phyloP scores from a whole-genome alignment of 2,329 filamentous ascomycete genomes.

The Hyphodiscus sp. region DNA sequence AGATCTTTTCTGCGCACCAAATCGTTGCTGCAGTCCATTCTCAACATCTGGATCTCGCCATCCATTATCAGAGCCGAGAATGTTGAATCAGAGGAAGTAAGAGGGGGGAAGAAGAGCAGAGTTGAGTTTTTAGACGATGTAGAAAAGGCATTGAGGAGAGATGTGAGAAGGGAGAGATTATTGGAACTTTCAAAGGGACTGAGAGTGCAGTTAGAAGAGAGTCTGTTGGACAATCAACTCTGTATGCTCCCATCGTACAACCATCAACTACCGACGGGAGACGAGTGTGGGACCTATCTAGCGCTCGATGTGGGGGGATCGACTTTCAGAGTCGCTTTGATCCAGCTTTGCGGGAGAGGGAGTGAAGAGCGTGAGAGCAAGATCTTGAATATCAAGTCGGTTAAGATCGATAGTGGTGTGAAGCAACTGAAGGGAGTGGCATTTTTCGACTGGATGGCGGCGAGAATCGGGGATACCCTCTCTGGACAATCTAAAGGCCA shows the following conservation, averaged over 20 bases:
- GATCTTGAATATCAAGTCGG: slow-evolving; percentile 49
- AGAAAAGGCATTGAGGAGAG: slow-evolving; percentile 44
- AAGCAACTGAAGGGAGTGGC: slow-evolving; percentile 50
- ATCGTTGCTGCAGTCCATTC: slow-evolving; percentile 50
- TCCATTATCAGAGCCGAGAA: slow-evolving; percentile 21
- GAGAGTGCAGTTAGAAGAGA: slow-evolving; percentile 48
- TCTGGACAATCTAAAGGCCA: slow-evolving; percentile 35
- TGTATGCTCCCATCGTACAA: slow-evolving; percentile 64
- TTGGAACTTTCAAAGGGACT: slow-evolving; percentile 42
- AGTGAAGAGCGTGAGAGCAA: slow-evolving; percentile 37
- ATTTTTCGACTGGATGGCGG: slow-evolving; percentile 66
- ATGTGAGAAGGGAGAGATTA: slow-evolving; percentile 37
- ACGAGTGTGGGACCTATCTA: slow-evolving; percentile 52
- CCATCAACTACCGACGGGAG: slow-evolving; percentile 54
- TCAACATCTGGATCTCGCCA: slow-evolving; percentile 48
- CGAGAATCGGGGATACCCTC: slow-evolving; percentile 51
- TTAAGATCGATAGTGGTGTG: slow-evolving; percentile 48
- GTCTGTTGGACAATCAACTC: slow-evolving; percentile 44
- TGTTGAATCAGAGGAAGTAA: slow-evolving; percentile 12
- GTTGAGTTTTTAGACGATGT: slow-evolving; percentile 49
- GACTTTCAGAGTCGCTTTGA: slow-evolving; percentile 57
- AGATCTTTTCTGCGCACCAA: slow-evolving; percentile 54
- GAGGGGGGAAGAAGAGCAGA: slow-evolving; percentile 18
- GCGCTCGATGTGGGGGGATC: slow-evolving; percentile 65
- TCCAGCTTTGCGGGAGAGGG: slow-evolving; percentile 48